A percentile compares a stretch with the other conserved stretches of the same genome.
phyloP scores from a whole-genome alignment of 2,329 filamentous ascomycete species.

The Exophiala spinifera region DNA sequence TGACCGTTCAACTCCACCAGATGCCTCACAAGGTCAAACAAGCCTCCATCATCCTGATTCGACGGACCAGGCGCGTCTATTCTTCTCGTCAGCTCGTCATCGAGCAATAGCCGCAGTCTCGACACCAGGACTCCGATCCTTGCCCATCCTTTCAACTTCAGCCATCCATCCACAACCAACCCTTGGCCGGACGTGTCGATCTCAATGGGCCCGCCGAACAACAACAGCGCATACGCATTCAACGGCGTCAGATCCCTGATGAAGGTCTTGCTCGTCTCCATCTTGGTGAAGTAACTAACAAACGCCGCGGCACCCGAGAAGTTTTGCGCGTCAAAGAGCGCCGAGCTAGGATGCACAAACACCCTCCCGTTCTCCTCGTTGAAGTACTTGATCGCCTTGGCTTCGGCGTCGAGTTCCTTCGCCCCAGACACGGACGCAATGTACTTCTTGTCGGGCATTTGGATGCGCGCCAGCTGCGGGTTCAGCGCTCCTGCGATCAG shows the following conservation, averaged over 20 bases:
- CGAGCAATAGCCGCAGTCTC: constrained; percentile 78
- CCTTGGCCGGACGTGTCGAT: constrained; percentile 86
- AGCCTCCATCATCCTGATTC: constrained; percentile 49
- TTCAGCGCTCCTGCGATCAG: constrained; percentile 71
- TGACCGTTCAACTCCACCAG: constrained; percentile 87
- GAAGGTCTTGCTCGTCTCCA: constrained; percentile 88
- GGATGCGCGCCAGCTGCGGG: constrained; percentile 87
- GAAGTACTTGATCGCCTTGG: constrained; percentile 87
- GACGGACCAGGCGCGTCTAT: constrained; percentile 68
- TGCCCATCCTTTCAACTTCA: constrained; percentile 84
- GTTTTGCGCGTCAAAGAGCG: constrained; percentile 83
- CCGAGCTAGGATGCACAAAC: constrained; percentile 88
- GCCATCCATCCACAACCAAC: constrained; percentile 87
- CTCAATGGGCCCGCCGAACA: constrained; percentile 78
- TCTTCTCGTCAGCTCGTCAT: constrained; percentile 75
- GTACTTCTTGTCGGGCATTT: constrained; percentile 95
- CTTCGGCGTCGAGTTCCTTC: constrained; percentile 89
- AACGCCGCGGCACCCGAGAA: constrained; percentile 74
- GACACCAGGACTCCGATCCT: constrained; percentile 87
- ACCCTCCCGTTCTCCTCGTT: constrained; percentile 80
- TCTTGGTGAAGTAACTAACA: constrained; percentile 86
- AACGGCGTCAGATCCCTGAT: constrained; percentile 89
- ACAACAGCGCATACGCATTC: constrained; percentile 80
- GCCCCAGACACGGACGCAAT: constrained; percentile 81
- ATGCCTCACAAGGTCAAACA: constrained; percentile 73